Conservation (phyloP, 352 stramenopile species). For the Globisporangium cederbergense region DNA sequence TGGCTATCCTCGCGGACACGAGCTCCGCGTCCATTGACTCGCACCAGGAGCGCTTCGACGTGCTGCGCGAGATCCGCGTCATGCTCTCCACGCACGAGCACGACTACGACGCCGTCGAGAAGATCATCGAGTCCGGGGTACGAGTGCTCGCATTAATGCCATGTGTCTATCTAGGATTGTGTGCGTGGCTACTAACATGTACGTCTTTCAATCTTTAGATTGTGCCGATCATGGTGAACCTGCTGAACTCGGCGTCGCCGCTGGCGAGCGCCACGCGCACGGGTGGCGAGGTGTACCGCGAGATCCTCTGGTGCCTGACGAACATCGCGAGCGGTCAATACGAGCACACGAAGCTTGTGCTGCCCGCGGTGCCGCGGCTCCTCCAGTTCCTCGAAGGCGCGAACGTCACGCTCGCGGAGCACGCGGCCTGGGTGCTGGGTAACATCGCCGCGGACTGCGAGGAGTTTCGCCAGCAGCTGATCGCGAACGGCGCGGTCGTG, state of each 20-base stretch:
- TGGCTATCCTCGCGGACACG: slow-evolving; percentile 39
- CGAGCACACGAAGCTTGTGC: slow-evolving; percentile 77
- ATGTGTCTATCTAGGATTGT: not conserved
- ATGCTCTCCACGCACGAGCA: slow-evolving; percentile 56
- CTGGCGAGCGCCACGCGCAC: slow-evolving; percentile 56
- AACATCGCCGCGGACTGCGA: slow-evolving; percentile 87
- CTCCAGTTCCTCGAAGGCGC: slow-evolving; percentile 64
- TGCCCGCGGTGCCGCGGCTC: slow-evolving; percentile 70
- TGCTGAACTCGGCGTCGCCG: slow-evolving; percentile 68
- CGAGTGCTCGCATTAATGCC: slow-evolving; percentile 17
- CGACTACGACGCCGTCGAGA: slow-evolving; percentile 65
- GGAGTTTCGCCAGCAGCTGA: slow-evolving; percentile 80
- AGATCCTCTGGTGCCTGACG: slow-evolving; percentile 81
- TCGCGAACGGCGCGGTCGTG: slow-evolving; percentile 50
- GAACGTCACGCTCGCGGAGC: slow-evolving; percentile 61
- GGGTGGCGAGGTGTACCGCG: slow-evolving; percentile 66
- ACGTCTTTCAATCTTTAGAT: slow-evolving; percentile 29
- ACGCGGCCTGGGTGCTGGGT: slow-evolving; percentile 76
- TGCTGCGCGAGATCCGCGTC: slow-evolving; percentile 65
- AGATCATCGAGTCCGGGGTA: slow-evolving; percentile 76
- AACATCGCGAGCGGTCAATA: slow-evolving; percentile 83
- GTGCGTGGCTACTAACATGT: not conserved
- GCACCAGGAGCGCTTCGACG: slow-evolving; percentile 64
- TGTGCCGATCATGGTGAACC: slow-evolving; percentile 60
- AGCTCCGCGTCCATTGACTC: slow-evolving; percentile 31